Conservation (phyloP, 2,329 filamentous ascomycete genomes). For the Claviceps digitariae region DNA sequence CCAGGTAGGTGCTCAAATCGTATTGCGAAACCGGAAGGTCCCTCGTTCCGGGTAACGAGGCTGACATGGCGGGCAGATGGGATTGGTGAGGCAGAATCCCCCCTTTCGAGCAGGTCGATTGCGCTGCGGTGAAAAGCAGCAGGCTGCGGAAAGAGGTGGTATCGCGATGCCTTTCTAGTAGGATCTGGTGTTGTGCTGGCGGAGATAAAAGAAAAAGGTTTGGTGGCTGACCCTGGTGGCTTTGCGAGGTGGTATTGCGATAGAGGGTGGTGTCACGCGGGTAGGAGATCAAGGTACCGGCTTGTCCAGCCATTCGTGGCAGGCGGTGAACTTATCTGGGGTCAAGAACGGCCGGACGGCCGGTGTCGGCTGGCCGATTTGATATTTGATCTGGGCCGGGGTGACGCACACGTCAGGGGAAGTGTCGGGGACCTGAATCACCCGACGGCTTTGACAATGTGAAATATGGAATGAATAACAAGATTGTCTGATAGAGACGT, state of each 20-base stretch:
- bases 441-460: no score
- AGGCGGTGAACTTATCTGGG: not conserved
- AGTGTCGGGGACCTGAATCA: no score
- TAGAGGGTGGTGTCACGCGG: no score
- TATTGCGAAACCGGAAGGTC: conserved; percentile 86
- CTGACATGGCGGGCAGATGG: conserved; percentile 36
- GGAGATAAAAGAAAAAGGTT: not conserved
- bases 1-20: conserved; percentile 89
- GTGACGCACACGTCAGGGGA: no score
- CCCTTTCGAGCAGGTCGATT: not conserved
- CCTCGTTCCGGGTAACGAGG: conserved; percentile 53
- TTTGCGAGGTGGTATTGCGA: no score
- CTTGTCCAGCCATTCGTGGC: not conserved
- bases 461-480: no score
- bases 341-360: not conserved
- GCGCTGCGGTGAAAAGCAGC: not conserved
- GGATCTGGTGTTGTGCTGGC: not conserved
- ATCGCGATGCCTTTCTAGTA: not conserved
- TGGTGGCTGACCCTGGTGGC: not conserved
- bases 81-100: not conserved
- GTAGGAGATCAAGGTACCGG: not conserved
- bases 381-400: no score
- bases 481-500: no score
- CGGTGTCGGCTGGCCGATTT: not conserved
- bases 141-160: not conserved